Percentiles rank a stretch among this genome's conserved stretches.
These are phyloP conservation scores for Arthromyces matolae DNA, from an alignment of 768 basidiomycete genomes.

Conservation along the genomic window DNA sequence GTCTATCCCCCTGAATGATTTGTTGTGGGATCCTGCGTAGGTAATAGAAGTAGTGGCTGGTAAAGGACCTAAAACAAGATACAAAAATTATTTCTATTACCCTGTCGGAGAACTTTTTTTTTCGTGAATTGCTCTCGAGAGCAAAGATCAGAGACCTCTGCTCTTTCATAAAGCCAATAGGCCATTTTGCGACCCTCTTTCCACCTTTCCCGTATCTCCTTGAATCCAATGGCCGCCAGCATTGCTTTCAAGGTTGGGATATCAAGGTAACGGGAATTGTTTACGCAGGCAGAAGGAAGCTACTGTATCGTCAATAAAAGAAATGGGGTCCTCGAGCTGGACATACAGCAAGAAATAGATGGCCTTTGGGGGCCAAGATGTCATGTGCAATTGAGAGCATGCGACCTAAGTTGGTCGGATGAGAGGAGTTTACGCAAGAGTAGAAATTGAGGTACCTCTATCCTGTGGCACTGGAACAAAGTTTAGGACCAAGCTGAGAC, in stretches of 20 bases:
- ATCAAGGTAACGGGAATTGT: conserved; percentile 82
- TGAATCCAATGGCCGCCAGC: conserved; percentile 65
- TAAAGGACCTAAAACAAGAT: conserved; percentile 36
- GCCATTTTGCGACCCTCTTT: conserved; percentile 76
- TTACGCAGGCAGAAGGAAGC: conserved; percentile 83
- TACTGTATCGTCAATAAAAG: conserved; percentile 23
- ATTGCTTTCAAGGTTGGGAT: conserved; percentile 52
- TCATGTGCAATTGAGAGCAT: conserved; percentile 64
- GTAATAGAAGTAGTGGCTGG: no score
- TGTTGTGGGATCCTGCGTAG: conserved; percentile 62
- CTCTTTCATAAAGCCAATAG: conserved; percentile 78
- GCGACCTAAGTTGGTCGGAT: conserved; percentile 41
- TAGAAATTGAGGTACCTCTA: conserved; percentile 50
- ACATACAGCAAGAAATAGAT: conserved; percentile 71
- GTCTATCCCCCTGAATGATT: conserved; percentile 55
- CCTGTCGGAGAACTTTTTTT: conserved; percentile 60
- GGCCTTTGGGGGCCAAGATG: conserved; percentile 51
- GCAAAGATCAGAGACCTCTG: conserved; percentile 1
- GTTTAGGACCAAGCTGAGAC: conserved; percentile 86
- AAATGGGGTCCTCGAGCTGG: not conserved
- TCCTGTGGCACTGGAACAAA: conserved; percentile 75
- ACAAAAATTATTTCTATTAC: conserved; percentile 78
- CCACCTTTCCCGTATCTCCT: conserved; percentile 55
- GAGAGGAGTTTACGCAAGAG: not conserved
- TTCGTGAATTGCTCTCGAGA: conserved; percentile 36